Evolutionary conservation across 148 eudicot genomes (phyloP), one percentile per base, ranked within the genome.

Genomic region (Chenopodium formosanum): DNA sequence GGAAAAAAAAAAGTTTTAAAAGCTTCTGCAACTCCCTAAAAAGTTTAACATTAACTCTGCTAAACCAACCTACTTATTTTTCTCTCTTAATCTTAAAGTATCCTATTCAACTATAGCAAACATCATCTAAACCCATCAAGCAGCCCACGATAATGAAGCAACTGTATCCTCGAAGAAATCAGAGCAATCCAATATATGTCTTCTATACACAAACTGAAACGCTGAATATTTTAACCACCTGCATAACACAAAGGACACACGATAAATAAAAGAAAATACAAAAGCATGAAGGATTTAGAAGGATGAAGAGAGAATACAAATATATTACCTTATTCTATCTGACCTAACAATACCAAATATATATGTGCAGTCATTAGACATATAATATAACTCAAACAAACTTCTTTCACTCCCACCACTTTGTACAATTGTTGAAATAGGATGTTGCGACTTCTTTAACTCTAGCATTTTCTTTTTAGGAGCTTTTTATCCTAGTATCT

Each of bases 241-340:
- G 86, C 63, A 19, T 4, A 23, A 80, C 27, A 25, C 5, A 27
- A 64, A 48, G 19, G 72, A 20, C 34, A 64, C 19, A 17, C 10
- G 46, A 66, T 73, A 12, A 44, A 37, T n/a, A 52, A 74, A 4
- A 63, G 60, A 63, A 11, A 17, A 53, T 50, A 3, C 12, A 25
- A 14, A 56, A 56, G 7, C 7, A 56, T 12, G n/a, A 58, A 1
- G 78, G 46, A 23, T 19, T 31, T 4, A 72, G 2, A 23, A 20
- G 4, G 73, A 58, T 8, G 9, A n/a, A 69, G 44, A 62, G 22
- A 11, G 4, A 53, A 9, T 14, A 50, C 75, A 58, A 10, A n/a
- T 11, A 12, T 23, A 23, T 85, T 81, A 85, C 87, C 87, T 81
- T 79, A 81, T 81, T 81, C 31, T 50, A 5, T 23, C 70, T 34